Percentiles rank a stretch among this genome's conserved stretches.
Evolutionary conservation across 192 early-diverging fungal genomes (phyloP).

Genomic region (Lunasporangiospora selenospora): DNA sequence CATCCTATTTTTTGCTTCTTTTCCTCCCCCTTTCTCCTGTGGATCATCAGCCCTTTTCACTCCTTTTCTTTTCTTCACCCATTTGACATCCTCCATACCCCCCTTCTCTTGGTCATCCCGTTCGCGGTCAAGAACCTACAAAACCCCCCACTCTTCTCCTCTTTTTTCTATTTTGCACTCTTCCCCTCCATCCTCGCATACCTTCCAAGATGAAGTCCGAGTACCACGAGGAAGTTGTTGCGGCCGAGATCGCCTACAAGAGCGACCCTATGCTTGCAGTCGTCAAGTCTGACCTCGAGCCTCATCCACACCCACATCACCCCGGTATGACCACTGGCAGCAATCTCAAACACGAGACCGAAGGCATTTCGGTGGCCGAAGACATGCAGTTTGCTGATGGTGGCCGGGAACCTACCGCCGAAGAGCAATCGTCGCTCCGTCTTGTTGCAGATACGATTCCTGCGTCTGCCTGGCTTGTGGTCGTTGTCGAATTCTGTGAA

Average conservation of each 20-base stretch:
- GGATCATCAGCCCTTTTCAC: no score
- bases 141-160: neutral
- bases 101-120: no score
- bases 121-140: no score
- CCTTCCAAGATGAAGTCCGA: slow-evolving; percentile 5
- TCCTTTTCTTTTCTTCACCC: no score
- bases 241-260: slow-evolving; percentile 31
- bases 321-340: no score
- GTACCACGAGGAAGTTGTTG: neutral
- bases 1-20: no score
- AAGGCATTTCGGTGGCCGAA: neutral
- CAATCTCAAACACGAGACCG: neutral
- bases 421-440: slow-evolving; percentile 61
- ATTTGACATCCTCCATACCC: no score
- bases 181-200: neutral
- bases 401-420: slow-evolving; percentile 53
- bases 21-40: no score
- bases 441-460: slow-evolving; percentile 68
- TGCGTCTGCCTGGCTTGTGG: slow-evolving; percentile 55
- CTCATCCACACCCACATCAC: neutral
- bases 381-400: neutral
- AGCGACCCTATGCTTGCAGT: slow-evolving; percentile 21
- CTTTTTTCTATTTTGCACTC: neutral
- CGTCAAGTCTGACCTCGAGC: neutral
- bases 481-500: slow-evolving; percentile 67